phyloP scores from a whole-genome alignment of 306 rosid species.

The Lablab purpureus region DNA sequence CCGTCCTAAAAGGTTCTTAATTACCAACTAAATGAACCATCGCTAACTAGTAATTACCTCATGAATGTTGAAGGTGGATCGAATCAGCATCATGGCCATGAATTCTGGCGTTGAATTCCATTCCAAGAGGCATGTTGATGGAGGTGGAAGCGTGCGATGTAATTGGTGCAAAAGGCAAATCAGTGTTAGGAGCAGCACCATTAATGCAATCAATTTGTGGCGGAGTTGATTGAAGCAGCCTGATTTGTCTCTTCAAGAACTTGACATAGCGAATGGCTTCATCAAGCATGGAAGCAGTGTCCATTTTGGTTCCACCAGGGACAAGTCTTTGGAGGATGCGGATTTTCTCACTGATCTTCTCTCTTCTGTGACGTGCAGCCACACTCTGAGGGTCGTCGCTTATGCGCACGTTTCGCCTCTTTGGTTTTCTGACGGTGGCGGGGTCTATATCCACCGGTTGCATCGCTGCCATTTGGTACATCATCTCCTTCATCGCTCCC shows the following conservation, averaged over 20 bases:
- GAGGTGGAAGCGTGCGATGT: background rate
- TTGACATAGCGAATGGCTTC: conserved; percentile 87
- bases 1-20: background rate
- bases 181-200: background rate
- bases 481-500: conserved; percentile 88
- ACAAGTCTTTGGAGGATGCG: conserved; percentile 81
- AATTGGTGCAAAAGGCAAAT: conserved; percentile 39
- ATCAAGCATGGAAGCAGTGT: conserved; percentile 88
- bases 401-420: conserved; percentile 73
- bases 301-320: conserved; percentile 90
- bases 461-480: conserved; percentile 88
- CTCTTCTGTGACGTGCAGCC: conserved; percentile 80
- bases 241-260: conserved; percentile 86
- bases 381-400: conserved; percentile 91
- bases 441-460: conserved; percentile 95
- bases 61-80: conserved; percentile 46
- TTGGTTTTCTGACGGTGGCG: conserved; percentile 65
- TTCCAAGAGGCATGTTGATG: background rate
- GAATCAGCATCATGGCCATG: background rate
- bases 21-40: no score
- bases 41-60: conserved; percentile 40
- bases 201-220: background rate
- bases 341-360: conserved; percentile 84
- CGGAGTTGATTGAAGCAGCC: conserved; percentile 57
- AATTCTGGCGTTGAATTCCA: background rate